Evolutionary conservation across 352 stramenopile species (phyloP), one percentile per base, ranked within the genome.

Genomic region (Globisporangium acanthophoron): DNA sequence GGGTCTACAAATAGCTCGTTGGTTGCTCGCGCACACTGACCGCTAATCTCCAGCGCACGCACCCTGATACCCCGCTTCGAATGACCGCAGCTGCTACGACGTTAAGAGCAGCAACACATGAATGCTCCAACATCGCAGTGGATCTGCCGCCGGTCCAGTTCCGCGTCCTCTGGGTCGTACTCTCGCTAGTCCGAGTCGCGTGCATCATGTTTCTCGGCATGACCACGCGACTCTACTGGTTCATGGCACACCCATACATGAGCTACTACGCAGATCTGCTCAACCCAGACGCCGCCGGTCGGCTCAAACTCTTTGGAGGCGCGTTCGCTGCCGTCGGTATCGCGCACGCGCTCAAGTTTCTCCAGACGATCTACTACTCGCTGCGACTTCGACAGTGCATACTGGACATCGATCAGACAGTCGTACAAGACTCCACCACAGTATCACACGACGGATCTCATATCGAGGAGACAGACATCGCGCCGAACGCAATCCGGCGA

Each of bases 251-350:
- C 13, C 63, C 72, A 24, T 77, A 66, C 44, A 66, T 79, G 49
- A 48, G 46, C 45, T 85, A 80, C 64, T 82, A 82, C 57, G 47
- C 66, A 1, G 57, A 71, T n/a, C 37, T 82, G 16, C 54, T 79
- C 15, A 59, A 51, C 0, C 56, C 70, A 13, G 45, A 18, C 39
- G 37, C 37, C 1, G 33, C 63, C 9, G 41, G 56, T 3, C 59
- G 67, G 29, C 75, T 75, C 47, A 62, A 63, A 16, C 18, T 37
- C 7, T 53, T 71, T 8, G 61, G 67, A 0, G 51, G 54, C 20
- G 24, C 66, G 4, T 68, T 76, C 5, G 69, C 56, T 0, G 43
- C 69, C 15, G 40, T 78, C 12, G 72, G 52, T 4, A 39, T 39
- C 8, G 41, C 61, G 11, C 66, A 76, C 37, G 48, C 21, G 0